phyloP scores from a whole-genome alignment of 148 eudicot species.

The Bassia scoparia region DNA sequence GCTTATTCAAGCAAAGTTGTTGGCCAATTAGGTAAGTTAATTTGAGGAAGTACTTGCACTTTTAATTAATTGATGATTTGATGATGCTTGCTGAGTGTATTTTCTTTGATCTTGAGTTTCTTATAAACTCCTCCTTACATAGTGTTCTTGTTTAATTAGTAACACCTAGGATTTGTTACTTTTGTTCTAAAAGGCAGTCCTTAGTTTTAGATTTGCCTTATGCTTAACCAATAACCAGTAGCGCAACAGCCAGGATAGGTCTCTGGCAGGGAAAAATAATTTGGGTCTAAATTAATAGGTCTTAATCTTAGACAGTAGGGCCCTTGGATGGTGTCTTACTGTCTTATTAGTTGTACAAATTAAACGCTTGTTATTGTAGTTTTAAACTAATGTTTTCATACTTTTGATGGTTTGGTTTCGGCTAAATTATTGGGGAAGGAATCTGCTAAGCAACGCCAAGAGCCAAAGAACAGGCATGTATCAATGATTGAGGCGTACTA shows the following conservation, averaged over 20 bases:
- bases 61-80: not conserved
- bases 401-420: not conserved
- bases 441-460: not conserved
- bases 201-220: not conserved
- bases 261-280: not conserved
- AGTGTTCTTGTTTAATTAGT: not conserved
- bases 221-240: not conserved
- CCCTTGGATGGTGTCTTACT: not conserved
- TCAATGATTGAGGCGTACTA: not conserved
- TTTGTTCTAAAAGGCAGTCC: not conserved
- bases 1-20: constrained; percentile 55
- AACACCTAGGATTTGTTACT: not conserved
- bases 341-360: too few species aligned
- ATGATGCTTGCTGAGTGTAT: not conserved
- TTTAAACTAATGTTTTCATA: too few species aligned
- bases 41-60: not conserved
- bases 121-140: not conserved
- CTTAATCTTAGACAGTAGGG: not conserved
- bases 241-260: not conserved
- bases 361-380: too few species aligned
- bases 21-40: constrained; percentile 61
- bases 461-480: not conserved
- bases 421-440: not conserved
- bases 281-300: not conserved
- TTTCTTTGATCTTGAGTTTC: not conserved